These are phyloP conservation scores for Gynochthodes officinalis DNA, from an alignment of 257 asterid species.

Conservation along the genomic window DNA sequence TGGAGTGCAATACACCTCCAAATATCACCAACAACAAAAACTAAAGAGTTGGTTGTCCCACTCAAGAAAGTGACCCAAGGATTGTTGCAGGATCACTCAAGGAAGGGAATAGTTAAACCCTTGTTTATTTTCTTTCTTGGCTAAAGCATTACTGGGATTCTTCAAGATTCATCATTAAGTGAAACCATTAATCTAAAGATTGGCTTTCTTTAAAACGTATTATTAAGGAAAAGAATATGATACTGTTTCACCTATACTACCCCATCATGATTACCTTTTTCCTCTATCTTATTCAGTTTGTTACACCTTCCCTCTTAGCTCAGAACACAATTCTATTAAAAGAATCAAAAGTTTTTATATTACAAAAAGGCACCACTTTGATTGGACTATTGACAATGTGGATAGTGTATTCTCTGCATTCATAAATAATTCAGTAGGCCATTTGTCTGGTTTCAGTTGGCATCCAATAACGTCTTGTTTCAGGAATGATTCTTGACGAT, in stretches of 20 bases:
- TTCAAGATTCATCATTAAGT: conserved; percentile 16
- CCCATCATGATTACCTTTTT: not conserved
- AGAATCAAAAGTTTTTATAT: conserved; percentile 19
- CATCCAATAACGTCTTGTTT: no score
- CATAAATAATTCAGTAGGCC: no score
- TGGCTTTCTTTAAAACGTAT: not conserved
- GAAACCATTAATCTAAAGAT: conserved; percentile 4
- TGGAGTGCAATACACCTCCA: conserved; percentile 27
- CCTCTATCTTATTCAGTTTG: conserved; percentile 12
- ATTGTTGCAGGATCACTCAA: conserved; percentile 3
- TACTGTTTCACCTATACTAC: not conserved
- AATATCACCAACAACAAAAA: conserved; percentile 7
- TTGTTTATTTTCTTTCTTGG: conserved; percentile 2
- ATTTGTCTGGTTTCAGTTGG: no score
- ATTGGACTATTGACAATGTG: not conserved
- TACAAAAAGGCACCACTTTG: conserved; percentile 22
- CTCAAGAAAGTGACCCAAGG: conserved; percentile 25
- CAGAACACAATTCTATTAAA: conserved; percentile 21
- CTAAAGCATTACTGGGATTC: conserved; percentile 23
- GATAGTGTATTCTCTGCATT: no score
- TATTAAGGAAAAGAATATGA: conserved; percentile 1
- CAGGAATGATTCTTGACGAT: no score
- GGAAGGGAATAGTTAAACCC: not conserved
- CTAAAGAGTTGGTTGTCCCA: conserved; percentile 23
- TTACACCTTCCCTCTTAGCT: conserved; percentile 27